Evolutionary conservation across 179 eudicot genomes (phyloP).

Genomic region (Actinidia polygama): DNA sequence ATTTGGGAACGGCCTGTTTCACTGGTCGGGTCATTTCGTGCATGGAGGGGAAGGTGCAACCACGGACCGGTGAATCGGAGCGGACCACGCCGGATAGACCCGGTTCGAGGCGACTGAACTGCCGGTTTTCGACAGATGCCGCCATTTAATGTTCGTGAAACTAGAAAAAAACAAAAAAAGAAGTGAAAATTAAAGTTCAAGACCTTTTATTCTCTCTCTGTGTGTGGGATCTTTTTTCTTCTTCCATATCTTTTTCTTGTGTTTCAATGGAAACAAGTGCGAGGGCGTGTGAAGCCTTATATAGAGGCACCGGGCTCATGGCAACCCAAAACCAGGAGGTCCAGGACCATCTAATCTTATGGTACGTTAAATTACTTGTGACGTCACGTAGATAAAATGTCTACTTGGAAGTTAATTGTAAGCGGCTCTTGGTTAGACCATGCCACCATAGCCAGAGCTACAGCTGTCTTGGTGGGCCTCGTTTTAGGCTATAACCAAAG

Average conservation of each 20-base stretch:
- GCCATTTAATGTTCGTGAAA: slow-evolving; percentile 48
- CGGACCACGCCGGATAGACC: slow-evolving; percentile 38
- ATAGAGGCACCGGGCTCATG: no score
- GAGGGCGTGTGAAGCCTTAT: no score
- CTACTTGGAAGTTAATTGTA: no score
- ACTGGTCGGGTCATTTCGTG: slow-evolving; percentile 12
- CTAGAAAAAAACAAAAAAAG: not conserved
- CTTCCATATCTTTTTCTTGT: not conserved
- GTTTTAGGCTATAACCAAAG: no score
- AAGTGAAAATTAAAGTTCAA: not conserved
- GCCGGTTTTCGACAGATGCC: slow-evolving; percentile 68
- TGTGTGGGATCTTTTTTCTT: not conserved
- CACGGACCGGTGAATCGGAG: slow-evolving; percentile 44
- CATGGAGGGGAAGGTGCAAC: slow-evolving; percentile 31
- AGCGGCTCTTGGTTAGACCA: no score
- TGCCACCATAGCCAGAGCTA: no score
- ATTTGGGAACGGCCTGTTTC: not conserved
- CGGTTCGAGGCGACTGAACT: slow-evolving; percentile 38
- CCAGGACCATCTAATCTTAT: no score
- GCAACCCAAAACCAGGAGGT: no score
- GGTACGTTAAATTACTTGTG: no score
- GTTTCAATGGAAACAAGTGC: no score
- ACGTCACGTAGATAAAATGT: no score
- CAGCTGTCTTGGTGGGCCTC: no score
- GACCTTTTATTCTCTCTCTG: not conserved